Percentiles rank a stretch among this genome's conserved stretches.
Evolutionary conservation across 1,284 basidiomycete genomes (phyloP).

Genomic region (Cutaneotrichosporon sp.): DNA sequence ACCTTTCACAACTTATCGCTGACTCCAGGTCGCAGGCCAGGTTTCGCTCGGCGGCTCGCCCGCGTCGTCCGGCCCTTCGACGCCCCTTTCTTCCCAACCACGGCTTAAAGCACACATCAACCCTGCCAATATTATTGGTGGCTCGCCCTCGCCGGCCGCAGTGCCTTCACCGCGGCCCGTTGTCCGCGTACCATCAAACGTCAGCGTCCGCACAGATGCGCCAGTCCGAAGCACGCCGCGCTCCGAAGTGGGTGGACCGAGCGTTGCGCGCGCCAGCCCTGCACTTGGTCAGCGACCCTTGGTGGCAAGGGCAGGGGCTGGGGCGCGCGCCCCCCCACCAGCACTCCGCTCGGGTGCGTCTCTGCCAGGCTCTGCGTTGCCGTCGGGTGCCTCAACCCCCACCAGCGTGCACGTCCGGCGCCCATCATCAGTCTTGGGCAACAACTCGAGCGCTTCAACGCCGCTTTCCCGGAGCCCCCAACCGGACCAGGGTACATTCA

Average conservation of each 20-base stretch:
- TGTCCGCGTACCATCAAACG: conserved; percentile 2
- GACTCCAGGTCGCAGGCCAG: conserved; percentile 14
- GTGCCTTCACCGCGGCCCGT: not conserved
- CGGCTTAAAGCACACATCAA: conserved; percentile 31
- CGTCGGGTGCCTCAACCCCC: conserved; percentile 6
- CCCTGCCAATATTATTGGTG: conserved; percentile 19
- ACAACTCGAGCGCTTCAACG: not conserved
- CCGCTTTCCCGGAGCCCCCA: conserved; percentile 2
- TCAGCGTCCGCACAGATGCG: conserved; percentile 2
- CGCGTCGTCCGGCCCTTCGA: conserved; percentile 11
- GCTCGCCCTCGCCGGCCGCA: not conserved
- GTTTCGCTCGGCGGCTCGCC: conserved; percentile 1
- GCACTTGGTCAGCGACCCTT: conserved; percentile 8
- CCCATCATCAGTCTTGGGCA: not conserved
- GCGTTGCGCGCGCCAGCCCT: not conserved
- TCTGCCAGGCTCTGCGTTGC: not conserved
- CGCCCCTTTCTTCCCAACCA: conserved; percentile 22
- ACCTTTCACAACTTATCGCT: not conserved
- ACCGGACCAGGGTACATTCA: conserved; percentile 3
- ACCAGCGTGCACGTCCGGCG: not conserved
- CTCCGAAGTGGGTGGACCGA: conserved; percentile 8
- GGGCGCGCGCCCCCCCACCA: not conserved
- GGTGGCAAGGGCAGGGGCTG: conserved; percentile 9
- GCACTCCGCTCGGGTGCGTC: conserved; percentile 2
- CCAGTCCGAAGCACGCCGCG: conserved; percentile 2